Base-by-base conservation (phyloP, 371 early-diverging fungal species). In the Mortierella sp. region DNA sequence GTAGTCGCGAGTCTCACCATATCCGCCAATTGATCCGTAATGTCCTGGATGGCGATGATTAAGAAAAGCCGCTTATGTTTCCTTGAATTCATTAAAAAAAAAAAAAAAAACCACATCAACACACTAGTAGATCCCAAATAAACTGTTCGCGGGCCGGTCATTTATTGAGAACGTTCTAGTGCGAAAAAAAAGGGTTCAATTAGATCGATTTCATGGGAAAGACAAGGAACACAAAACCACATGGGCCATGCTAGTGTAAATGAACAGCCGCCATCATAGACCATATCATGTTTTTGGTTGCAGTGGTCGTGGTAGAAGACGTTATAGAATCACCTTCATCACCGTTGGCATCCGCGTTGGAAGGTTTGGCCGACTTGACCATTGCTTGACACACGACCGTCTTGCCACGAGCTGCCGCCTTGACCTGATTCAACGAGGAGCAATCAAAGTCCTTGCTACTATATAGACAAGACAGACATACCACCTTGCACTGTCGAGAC, bases 401-500 rank as follows among this genome's bases (percentile, higher is more conserved):
- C 58, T 74, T 74, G 27, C 74, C 74, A 14, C 61, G 64, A 10
- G 74, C 68, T 26, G 57, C 28, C 13, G 68, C 68, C 42, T 74
- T 74, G 54, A 74, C 58, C 43, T 74, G 64, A 38, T 61, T 54
- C 54, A 74, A 38, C 1, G 65, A 47, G 28, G 64, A 52, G 23
- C 74, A 74, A 23, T 74, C 74, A 64, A 74, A 74, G n/a, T 60
- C 53, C 28, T 58, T 67, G 38, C 61, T 61, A 28, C 72, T 34
- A n/a, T n/a, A n/a, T 71, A 13, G 79, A 79, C 54, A 67, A 21
- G n/a, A 79, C 51, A 18, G 71, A 67, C 69, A 72, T 67, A 19
- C 65, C 72, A 13, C 79, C 79, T 13, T 67, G 55, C 21, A 82
- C 82, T 41, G 82, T 80, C 24, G 71, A 64, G 0, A 87, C 58